Conservation (phyloP, 1,139 yeast species). For the Maudiozyma humilis region DNA sequence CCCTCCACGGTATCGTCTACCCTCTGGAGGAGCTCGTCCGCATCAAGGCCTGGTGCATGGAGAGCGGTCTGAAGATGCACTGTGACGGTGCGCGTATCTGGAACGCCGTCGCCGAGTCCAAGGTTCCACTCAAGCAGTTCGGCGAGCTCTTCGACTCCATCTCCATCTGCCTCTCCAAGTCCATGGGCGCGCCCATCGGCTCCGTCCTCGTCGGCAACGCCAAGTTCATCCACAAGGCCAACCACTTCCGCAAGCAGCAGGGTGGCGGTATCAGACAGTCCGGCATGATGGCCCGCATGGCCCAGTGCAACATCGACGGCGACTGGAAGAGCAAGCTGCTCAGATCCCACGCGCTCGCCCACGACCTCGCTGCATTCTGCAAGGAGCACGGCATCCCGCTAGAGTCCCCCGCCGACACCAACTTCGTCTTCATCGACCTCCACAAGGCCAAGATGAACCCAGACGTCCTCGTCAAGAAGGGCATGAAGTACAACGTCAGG, state of each 20-base stretch:
- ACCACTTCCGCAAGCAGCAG: constrained; percentile 83
- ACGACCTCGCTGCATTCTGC: constrained; percentile 56
- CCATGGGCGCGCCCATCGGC: constrained; percentile 93
- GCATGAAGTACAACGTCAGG: constrained; percentile 53
- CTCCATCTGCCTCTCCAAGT: constrained; percentile 81
- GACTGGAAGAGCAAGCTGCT: constrained; percentile 58
- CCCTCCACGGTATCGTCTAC: constrained; percentile 72
- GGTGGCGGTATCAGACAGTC: constrained; percentile 95
- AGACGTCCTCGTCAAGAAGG: constrained; percentile 45
- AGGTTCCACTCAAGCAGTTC: constrained; percentile 59
- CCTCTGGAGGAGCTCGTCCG: constrained; percentile 77
- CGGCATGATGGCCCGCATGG: constrained; percentile 80
- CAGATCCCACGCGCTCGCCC: constrained; percentile 60
- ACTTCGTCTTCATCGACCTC: constrained; percentile 73
- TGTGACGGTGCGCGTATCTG: constrained; percentile 95
- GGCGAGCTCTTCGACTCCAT: constrained; percentile 80
- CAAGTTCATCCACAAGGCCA: constrained; percentile 59
- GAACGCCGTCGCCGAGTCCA: constrained; percentile 79
- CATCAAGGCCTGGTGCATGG: constrained; percentile 64
- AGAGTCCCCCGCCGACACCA: constrained; percentile 76
- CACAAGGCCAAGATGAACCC: constrained; percentile 53
- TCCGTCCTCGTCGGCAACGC: constrained; percentile 70
- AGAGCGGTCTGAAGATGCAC: constrained; percentile 59
- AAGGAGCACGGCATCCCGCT: constrained; percentile 45
- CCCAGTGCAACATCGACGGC: constrained; percentile 65